Evolutionary conservation across 2,329 filamentous ascomycete species (phyloP), one percentile per base, ranked within the genome.

Genomic region (Triangularia verruculosa): DNA sequence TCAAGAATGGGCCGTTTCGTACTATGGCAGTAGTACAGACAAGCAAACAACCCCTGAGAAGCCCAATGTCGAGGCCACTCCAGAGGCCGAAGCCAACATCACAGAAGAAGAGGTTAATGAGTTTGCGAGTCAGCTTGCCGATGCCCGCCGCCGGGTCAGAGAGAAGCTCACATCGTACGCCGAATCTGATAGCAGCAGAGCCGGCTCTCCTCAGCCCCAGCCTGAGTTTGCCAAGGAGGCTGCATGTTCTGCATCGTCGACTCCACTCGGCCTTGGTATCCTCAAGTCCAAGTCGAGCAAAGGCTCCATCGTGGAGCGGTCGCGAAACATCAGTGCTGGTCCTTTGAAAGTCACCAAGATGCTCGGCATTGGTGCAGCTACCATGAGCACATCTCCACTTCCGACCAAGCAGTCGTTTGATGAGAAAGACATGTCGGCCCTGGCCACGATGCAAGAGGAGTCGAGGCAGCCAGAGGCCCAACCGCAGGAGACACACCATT

Each of bases 41-140:
- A 32, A 13, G 43, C 55, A 20, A 52, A 17, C 28, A 55, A 59
- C 7, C 2, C 27, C 20, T 8, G 51, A 4, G 43, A 64, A 27
- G 25, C n/a, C 39, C 2, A 13, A 43, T 39, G 43, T 27, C 66
- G 51, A 59, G 53, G 22, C 12, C 59, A 68, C 12, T 28, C 62
- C 43, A 11, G 55, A 55, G 39, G 56, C 59, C 1, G 63, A 59
- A 28, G 52, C 27, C 5, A 64, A 68, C 24, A 63, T 81, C 52
- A 83, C 59, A 8, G 66, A 82, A 54, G 78, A 80, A 27, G 86
- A 88, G 59, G 82, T 83, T 4, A 86, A 91, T 59, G 90, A 91
- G 27, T 93, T 93, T 71, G 87, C 89, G 17, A 86, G 83, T 59
- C 89, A 92, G 70, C 82, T 93, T 43, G 90, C 89, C 1, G 84